phyloP scores from a whole-genome alignment of 1,139 yeast species.

The Nakaseomyces glabratus region DNA sequence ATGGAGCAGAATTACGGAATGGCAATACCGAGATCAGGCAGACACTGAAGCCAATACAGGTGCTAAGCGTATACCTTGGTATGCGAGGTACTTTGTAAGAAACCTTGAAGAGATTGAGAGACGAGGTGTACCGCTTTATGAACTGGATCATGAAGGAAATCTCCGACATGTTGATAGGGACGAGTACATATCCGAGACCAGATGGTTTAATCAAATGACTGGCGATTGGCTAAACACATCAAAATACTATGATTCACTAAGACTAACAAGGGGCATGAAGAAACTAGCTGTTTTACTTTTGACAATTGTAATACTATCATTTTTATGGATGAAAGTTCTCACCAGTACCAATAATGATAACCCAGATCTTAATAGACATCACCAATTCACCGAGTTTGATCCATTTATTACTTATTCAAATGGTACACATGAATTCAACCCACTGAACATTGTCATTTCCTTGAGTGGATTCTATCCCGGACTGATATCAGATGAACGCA shows the following conservation, averaged over 20 bases:
- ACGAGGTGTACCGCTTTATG: slow-evolving; percentile 29
- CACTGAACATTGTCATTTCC: slow-evolving; percentile 7
- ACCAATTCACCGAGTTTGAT: slow-evolving; percentile 11
- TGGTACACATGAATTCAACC: slow-evolving; percentile 7
- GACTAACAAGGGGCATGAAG: background rate
- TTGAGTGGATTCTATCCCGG: slow-evolving; percentile 6
- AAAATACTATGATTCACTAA: background rate
- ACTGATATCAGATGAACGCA: slow-evolving; percentile 5
- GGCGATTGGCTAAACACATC: background rate
- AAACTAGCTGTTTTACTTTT: background rate
- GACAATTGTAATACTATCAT: background rate
- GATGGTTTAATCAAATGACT: slow-evolving; percentile 1
- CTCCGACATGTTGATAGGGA: slow-evolving; percentile 11
- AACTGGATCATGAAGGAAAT: slow-evolving; percentile 17
- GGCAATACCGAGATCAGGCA: too few relatives aligned
- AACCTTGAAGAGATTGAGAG: slow-evolving; percentile 6
- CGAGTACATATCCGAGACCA: slow-evolving; percentile 18
- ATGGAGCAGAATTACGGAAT: slow-evolving; percentile 39
- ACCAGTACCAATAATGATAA: background rate
- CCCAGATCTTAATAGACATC: slow-evolving; percentile 4
- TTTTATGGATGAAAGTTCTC: background rate
- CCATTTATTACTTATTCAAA: slow-evolving; percentile 29
- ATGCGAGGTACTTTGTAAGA: slow-evolving; percentile 30
- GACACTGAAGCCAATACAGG: too few relatives aligned
- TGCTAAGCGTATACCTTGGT: slow-evolving; percentile 29